A percentile compares a stretch with the other conserved stretches of the same genome.
These are phyloP conservation scores for Saccharum hybrid DNA, from an alignment of 202 grass and related monocot species.

Conservation along the genomic window DNA sequence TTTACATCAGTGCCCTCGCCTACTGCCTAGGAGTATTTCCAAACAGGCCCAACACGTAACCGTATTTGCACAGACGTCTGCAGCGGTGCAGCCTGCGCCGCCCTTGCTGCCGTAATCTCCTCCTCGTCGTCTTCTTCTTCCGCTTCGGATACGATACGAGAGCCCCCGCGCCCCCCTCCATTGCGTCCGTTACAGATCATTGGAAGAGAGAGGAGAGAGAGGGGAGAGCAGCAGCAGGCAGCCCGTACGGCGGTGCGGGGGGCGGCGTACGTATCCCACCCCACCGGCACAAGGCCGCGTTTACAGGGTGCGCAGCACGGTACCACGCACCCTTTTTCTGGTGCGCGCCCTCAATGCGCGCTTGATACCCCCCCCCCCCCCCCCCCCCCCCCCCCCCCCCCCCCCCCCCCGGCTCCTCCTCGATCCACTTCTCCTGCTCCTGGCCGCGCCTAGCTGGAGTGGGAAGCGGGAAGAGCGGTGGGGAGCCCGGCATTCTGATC, in stretches of 20 bases:
- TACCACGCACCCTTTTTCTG: slow-evolving; percentile 44
- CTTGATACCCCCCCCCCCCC: slow-evolving; percentile 41
- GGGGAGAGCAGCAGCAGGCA: neutral
- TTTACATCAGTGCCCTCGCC: neutral
- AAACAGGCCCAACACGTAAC: neutral
- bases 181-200: neutral
- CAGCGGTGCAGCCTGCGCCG: neutral
- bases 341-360: slow-evolving; percentile 41
- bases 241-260: slow-evolving; percentile 17
- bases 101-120: neutral
- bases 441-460: neutral
- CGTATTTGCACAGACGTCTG: neutral
- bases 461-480: neutral
- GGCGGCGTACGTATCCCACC: slow-evolving; percentile 2
- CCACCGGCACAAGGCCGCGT: slow-evolving; percentile 38
- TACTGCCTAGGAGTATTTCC: neutral
- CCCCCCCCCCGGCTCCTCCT: neutral
- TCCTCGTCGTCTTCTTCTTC: neutral
- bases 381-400: no score
- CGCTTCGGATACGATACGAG: neutral
- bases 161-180: slow-evolving; percentile 1
- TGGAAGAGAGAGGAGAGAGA: neutral
- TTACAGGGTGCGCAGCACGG: slow-evolving; percentile 37
- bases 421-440: slow-evolving; percentile 25
- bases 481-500: slow-evolving; percentile 38